Base-by-base conservation (phyloP, 2,329 filamentous ascomycete genomes). In the Trichoderma brevicompactum region DNA sequence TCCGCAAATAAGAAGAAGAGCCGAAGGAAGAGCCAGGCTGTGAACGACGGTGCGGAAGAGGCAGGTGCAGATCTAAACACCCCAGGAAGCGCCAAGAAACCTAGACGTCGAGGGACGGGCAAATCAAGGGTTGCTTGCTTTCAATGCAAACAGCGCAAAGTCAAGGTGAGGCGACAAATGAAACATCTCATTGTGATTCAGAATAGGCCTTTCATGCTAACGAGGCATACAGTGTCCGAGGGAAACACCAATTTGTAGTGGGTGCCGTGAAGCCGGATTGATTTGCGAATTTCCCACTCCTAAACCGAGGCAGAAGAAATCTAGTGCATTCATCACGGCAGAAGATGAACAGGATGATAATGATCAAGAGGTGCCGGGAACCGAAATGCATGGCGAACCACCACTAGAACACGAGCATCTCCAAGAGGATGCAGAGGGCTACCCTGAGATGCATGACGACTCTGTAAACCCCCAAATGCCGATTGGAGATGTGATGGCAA, bases 261-360 rank as follows among this genome's bases (percentile, higher is more conserved):
- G 75, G 43, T 83, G 81, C 32, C 62, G 73, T 23, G 68, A 70
- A 7, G 65, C 70, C 5, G 74, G 74, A 0, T 64, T 71, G 5
- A 66, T 68, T 7, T 83, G 81, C 66, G 72, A 78, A 54, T 83
- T 81, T 68, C 73, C 79, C 23, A 69, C 74, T n/a, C 71, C 73
- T 12, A 76, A 73, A 44, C 70, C 63, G 17, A 72, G 70, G 55
- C 72, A 71, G 34, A 69, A 34, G 40, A 73, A 72, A 60, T 68
- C 73, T 15, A 64, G 65, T 3, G 69, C 69, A 34, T 34, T 68
- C 6, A 68, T 69, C 19, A 52, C 49, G 7, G 66, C 66, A 28
- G 67, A 66, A 8, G 68, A 72, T 13, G 67, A 72, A 5, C 69
- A 68, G 12, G 67, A 68, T 1, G 66, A 66, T 5, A 10, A 32